Percentiles rank a stretch among this genome's conserved stretches.
Conservation (phyloP, 345 rosid species). For the Moricandia moricandioides region DNA sequence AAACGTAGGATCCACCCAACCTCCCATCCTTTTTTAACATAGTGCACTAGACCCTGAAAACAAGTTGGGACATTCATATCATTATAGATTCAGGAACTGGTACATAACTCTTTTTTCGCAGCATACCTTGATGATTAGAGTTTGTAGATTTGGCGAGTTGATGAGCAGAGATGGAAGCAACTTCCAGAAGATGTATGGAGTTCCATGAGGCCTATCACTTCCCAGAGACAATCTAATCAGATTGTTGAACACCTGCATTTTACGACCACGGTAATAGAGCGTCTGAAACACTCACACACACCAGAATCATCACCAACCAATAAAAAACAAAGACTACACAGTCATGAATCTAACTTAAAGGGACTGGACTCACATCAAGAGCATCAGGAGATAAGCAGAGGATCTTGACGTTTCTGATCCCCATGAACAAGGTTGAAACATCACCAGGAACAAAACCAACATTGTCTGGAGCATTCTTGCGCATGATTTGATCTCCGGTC, state of each 20-base stretch:
- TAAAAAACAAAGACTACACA: background rate
- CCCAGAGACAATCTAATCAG: conserved; percentile 26
- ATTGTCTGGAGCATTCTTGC: background rate
- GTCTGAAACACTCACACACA: conserved; percentile 22
- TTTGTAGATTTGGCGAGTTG: conserved; percentile 20
- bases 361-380: conserved; percentile 8
- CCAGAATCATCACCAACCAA: background rate
- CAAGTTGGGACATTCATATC: background rate
- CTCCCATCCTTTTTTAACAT: conserved; percentile 18
- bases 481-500: conserved; percentile 16
- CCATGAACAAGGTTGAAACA: conserved; percentile 20
- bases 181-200: conserved; percentile 28
- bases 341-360: background rate
- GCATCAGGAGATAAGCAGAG: conserved; percentile 36
- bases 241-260: conserved; percentile 21
- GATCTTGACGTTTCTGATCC: conserved; percentile 15
- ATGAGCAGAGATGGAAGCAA: conserved; percentile 11
- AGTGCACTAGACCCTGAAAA: conserved; percentile 25
- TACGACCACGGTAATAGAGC: conserved; percentile 32
- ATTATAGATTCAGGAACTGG: background rate
- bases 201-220: conserved; percentile 29
- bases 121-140: conserved; percentile 33
- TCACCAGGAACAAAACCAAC: conserved; percentile 20
- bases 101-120: background rate
- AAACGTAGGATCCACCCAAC: background rate